Evolutionary conservation across 2,329 filamentous ascomycete species (phyloP).

Genomic region (Stagonosporopsis cucurbitacearum): DNA sequence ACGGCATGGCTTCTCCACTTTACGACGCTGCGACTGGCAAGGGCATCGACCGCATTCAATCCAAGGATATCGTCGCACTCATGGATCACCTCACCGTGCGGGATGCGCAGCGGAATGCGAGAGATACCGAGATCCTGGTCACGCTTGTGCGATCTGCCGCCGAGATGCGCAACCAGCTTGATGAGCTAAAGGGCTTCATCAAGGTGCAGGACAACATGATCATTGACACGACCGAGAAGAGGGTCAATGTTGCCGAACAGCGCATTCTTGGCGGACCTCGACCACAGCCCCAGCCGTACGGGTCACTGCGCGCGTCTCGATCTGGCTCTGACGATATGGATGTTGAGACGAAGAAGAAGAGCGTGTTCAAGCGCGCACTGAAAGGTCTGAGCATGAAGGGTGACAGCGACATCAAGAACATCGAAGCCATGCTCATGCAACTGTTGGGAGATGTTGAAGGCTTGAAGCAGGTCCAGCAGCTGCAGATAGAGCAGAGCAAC

Average conservation of each 20-base stretch:
- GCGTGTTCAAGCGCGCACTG: constrained; percentile 91
- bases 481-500: constrained; percentile 41
- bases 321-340: constrained; percentile 62
- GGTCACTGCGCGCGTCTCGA: constrained; percentile 62
- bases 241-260: constrained; percentile 84
- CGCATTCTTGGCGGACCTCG: constrained; percentile 85
- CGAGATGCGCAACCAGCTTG: constrained; percentile 96
- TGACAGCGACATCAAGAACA: constrained; percentile 83
- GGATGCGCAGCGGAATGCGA: constrained; percentile 92
- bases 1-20: constrained; percentile 86
- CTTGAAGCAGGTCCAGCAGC: constrained; percentile 52
- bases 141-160: constrained; percentile 91
- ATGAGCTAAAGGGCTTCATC: constrained; percentile 92
- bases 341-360: constrained; percentile 79
- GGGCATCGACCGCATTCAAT: constrained; percentile 90
- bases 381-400: constrained; percentile 89
- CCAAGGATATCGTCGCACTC: constrained; percentile 92
- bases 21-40: constrained; percentile 89
- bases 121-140: constrained; percentile 95
- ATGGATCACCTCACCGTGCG: constrained; percentile 99
- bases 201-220: constrained; percentile 89
- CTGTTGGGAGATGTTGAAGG: constrained; percentile 89
- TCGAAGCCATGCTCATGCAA: constrained; percentile 75
- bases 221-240: constrained; percentile 83
- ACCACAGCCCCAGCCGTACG: constrained; percentile 70